Evolutionary conservation across 1,139 yeast genomes (phyloP).

Genomic region (Yamadazyma spencermartinsiae): DNA sequence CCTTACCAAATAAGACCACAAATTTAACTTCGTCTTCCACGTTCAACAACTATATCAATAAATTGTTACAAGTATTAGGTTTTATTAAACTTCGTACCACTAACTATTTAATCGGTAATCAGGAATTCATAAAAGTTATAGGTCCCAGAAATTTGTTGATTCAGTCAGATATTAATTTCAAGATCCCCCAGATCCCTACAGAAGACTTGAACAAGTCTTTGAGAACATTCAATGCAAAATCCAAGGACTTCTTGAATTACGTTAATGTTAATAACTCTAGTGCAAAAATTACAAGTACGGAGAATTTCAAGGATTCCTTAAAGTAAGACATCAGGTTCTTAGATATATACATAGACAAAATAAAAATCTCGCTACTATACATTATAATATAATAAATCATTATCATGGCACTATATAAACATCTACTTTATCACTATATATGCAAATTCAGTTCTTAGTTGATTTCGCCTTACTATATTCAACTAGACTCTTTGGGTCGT

Average conservation of each 20-base stretch:
- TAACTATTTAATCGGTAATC: slow-evolving; percentile 31
- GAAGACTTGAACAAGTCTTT: slow-evolving; percentile 12
- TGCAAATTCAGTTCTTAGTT: slow-evolving; percentile 1
- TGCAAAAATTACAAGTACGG: slow-evolving; percentile 32
- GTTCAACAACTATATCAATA: slow-evolving; percentile 2
- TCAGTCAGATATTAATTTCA: slow-evolving; percentile 34
- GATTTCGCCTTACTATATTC: slow-evolving; percentile 7
- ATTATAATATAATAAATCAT: background rate
- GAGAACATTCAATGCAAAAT: slow-evolving; percentile 14
- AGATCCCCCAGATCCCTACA: slow-evolving; percentile 14
- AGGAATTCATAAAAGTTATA: slow-evolving; percentile 44
- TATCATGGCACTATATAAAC: no score
- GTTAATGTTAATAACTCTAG: slow-evolving; percentile 7
- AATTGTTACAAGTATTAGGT: slow-evolving; percentile 6
- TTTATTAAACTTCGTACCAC: slow-evolving; percentile 7
- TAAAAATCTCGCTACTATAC: background rate
- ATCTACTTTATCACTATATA: slow-evolving; percentile 1
- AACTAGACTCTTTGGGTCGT: slow-evolving; percentile 5
- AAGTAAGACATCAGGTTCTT: background rate
- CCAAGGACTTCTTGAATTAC: slow-evolving; percentile 44
- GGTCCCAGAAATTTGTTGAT: slow-evolving; percentile 60
- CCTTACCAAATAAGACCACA: background rate
- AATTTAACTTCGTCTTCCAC: background rate
- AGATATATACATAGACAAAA: background rate
- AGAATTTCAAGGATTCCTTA: slow-evolving; percentile 30